Conservation (phyloP, 257 asterid species). For the Solanum pinnatisectum region DNA sequence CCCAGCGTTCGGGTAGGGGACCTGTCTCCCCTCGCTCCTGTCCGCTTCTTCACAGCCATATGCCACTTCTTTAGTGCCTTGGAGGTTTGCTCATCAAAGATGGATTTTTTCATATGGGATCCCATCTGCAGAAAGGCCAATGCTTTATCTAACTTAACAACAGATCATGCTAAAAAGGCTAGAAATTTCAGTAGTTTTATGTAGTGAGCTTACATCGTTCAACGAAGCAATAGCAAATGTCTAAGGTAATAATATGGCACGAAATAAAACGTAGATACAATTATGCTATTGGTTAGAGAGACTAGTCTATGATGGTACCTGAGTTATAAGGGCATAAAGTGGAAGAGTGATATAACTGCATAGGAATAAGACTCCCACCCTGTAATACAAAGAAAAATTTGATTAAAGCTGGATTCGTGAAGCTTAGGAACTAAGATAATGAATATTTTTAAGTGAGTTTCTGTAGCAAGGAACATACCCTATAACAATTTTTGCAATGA, state of each 20-base stretch:
- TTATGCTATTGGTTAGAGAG: background rate
- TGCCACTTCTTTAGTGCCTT: conserved; percentile 93
- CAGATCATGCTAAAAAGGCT: background rate
- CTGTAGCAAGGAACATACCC: conserved; percentile 35
- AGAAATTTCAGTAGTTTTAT: background rate
- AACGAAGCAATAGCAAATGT: background rate
- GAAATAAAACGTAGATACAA: background rate
- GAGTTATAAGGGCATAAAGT: conserved; percentile 73
- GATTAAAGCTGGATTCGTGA: background rate
- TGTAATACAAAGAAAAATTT: conserved; percentile 9
- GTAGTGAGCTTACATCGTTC: background rate
- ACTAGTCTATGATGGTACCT: conserved; percentile 29
- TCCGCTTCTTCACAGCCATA: conserved; percentile 72
- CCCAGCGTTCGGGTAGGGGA: conserved; percentile 52
- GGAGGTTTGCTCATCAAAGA: conserved; percentile 86
- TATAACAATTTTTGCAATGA: conserved; percentile 48
- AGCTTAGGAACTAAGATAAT: background rate
- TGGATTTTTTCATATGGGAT: conserved; percentile 70
- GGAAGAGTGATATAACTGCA: conserved; percentile 96
- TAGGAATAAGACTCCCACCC: conserved; percentile 52
- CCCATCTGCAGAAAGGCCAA: conserved; percentile 54
- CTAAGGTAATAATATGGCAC: background rate
- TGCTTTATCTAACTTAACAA: background rate
- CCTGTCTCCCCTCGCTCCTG: conserved; percentile 30
- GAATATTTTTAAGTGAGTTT: background rate